Percentiles rank a stretch among this genome's conserved stretches.
phyloP scores from a whole-genome alignment of 2,329 filamentous ascomycete species.

The Aspergillus japonicus region DNA sequence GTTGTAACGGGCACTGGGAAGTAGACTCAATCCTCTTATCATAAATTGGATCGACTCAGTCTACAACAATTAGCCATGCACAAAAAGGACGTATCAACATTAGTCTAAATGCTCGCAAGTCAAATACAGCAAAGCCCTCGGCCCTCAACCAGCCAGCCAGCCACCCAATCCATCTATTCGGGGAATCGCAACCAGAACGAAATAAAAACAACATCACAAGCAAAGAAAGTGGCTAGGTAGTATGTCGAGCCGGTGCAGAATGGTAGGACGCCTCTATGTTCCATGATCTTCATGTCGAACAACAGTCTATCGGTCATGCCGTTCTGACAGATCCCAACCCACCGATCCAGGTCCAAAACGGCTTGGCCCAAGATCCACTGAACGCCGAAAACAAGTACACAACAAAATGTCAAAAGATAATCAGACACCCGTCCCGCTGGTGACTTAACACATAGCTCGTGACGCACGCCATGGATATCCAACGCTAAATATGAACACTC shows the following conservation, averaged over 20 bases:
- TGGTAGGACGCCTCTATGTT: neutral
- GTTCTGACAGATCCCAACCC: neutral
- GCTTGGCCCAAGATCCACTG: neutral
- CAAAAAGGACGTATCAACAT: neutral
- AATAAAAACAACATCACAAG: neutral
- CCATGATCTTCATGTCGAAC: neutral
- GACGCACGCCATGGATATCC: constrained; percentile 17
- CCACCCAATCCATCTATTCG: neutral
- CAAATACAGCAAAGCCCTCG: neutral
- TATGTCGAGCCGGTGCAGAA: neutral
- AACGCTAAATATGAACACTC: constrained; percentile 9
- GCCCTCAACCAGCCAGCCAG: neutral
- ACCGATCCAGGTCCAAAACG: neutral
- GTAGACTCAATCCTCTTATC: no score
- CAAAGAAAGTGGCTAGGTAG: neutral
- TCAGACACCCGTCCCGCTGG: constrained; percentile 17
- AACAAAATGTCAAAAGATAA: neutral
- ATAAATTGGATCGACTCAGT: neutral
- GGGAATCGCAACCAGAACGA: neutral
- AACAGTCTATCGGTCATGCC: neutral
- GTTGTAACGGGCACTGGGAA: no score
- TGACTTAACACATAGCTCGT: constrained; percentile 17
- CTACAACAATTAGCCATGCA: neutral
- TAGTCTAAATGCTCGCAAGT: neutral
- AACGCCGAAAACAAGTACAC: neutral